Evolutionary conservation across 345 rosid species (phyloP).

Genomic region (Eucalyptus decipiens): DNA sequence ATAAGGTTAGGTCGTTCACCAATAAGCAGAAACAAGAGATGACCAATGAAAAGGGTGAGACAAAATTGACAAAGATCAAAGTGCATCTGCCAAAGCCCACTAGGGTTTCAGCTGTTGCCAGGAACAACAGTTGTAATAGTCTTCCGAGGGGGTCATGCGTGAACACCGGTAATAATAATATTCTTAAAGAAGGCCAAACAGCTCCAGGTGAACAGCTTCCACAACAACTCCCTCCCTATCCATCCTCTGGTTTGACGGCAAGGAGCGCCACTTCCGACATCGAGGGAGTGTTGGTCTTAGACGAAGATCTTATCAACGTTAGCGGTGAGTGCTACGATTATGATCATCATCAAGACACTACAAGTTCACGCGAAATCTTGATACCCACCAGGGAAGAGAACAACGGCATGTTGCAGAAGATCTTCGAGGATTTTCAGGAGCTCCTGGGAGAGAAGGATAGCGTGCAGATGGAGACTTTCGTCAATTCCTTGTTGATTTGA

Average conservation of each 20-base stretch:
- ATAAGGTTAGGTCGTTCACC: neutral
- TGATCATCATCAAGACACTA: neutral
- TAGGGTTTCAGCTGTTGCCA: constrained; percentile 6
- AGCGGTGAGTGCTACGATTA: no score
- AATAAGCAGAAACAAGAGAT: neutral
- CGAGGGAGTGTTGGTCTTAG: neutral
- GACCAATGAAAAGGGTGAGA: neutral
- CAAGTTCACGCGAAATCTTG: neutral
- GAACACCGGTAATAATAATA: neutral
- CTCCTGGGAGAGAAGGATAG: neutral
- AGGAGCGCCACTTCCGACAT: neutral
- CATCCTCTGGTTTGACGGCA: neutral
- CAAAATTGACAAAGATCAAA: neutral
- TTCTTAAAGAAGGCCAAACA: neutral
- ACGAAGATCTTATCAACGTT: neutral
- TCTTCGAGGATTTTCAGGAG: neutral
- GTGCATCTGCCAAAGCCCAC: constrained; percentile 41
- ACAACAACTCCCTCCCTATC: neutral
- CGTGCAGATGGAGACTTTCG: neutral
- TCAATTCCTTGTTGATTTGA: neutral
- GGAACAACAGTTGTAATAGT: neutral
- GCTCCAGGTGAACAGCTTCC: neutral
- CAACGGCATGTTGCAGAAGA: neutral
- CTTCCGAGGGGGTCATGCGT: neutral
- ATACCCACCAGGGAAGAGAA: neutral